A percentile compares a stretch with the other conserved stretches of the same genome.
phyloP scores from a whole-genome alignment of 2,329 filamentous ascomycete genomes.

The Xylariaceae sp. region DNA sequence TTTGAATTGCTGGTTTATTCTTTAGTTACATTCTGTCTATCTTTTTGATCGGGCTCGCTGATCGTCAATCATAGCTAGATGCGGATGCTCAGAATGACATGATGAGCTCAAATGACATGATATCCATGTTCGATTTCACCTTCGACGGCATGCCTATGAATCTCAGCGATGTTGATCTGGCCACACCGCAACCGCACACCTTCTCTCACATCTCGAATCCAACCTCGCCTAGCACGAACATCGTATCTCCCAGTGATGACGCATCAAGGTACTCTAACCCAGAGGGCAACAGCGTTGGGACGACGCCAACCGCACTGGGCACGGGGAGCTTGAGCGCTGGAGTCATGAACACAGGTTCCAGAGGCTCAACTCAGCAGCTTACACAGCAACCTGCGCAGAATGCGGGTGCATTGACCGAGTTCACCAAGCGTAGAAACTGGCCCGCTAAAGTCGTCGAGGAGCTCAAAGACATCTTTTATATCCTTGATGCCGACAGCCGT shows the following conservation, averaged over 20 bases:
- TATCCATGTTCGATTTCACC: conserved; percentile 31
- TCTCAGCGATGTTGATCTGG: conserved; percentile 30
- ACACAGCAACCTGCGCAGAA: conserved; percentile 30
- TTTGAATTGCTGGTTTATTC: not conserved
- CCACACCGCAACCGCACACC: conserved; percentile 22
- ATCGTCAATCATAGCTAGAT: conserved; percentile 25
- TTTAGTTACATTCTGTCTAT: not conserved
- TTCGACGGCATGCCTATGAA: conserved; percentile 31
- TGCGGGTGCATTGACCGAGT: conserved; percentile 51
- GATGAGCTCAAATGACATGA: conserved; percentile 28
- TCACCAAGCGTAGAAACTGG: conserved; percentile 68
- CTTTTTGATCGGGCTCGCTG: conserved; percentile 1
- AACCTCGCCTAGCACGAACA: conserved; percentile 21
- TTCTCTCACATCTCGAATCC: conserved; percentile 20
- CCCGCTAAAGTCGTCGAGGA: conserved; percentile 85
- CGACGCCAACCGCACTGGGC: conserved; percentile 26
- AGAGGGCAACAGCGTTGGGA: conserved; percentile 24
- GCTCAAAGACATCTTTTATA: conserved; percentile 81
- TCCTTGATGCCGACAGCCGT: conserved; percentile 78
- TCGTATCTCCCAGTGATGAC: conserved; percentile 21
- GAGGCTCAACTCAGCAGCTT: conserved; percentile 19
- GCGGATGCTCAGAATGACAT: conserved; percentile 28
- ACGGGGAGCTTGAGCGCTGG: conserved; percentile 29
- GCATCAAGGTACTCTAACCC: conserved; percentile 23
- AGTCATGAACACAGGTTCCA: not conserved